Evolutionary conservation across 331 rosid species (phyloP), one percentile per base, ranked within the genome.

Genomic region (Quercus lobata): DNA sequence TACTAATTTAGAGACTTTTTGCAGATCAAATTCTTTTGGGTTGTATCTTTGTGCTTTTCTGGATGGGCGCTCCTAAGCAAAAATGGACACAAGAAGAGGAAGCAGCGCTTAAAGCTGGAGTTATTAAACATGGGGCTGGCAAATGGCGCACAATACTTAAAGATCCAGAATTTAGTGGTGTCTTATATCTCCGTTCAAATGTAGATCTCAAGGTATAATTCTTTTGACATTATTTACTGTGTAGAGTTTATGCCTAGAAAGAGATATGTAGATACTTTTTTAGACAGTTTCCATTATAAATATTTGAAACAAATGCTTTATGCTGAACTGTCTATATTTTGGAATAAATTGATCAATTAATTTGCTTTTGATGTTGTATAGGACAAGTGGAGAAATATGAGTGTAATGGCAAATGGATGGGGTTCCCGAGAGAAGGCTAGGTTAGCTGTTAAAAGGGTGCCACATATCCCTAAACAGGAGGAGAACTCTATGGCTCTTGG

Each of bases 361-460:
- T 78, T 77, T 66, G 77, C 84, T 61, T 73, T 57, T 87, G 44
- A 73, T 82, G 46, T 41, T 73, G 83, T 54, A 63, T 80, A 96
- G 99, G 99, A 96, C 85, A 96, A 96, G 86, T 96, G 99, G 99
- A 88, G 98, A 87, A 96, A 93, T 86, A 88, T 93, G 89, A 90
- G 97, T 72, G 98, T 96, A 76, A 93, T 96, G 96, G 91, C 94
- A 77, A 89, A 91, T 83, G 97, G 98, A 84, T 96, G 97, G 97
- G 93, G 92, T 44, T 96, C 94, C 52, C 83, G 98, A 79, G 99
- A 96, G 37, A 91, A 89, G 86, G 88, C 96, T 70, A 87, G 88
- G 81, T 81, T 90, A 58, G 88, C 97, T 30, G 71, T 82, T 74
- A 90, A 80, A 87, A 90, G 92, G 83, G 86, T 82, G 79, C 89